Base-by-base conservation (phyloP, 495 filamentous ascomycete genomes). In the Coniosporium apollinis region DNA sequence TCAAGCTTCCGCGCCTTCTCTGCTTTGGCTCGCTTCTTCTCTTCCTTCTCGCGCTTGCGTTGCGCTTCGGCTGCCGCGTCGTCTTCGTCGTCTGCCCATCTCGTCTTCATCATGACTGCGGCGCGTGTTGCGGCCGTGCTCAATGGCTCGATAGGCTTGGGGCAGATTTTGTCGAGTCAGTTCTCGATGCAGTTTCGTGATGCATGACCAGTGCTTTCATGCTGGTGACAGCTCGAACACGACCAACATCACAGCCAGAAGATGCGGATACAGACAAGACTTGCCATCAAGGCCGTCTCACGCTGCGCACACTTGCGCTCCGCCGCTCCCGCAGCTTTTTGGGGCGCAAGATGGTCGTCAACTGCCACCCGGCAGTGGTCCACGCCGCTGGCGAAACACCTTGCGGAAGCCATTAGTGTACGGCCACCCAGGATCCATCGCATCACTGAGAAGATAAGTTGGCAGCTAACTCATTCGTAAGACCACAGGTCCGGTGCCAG, bases 71-170 rank as follows among this genome's bases (percentile, higher is more conserved):
- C 44, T 10, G 69, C 79, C 18, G 73, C 69, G 38, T 87, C 80
- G 42, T 82, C 83, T 37, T 72, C 76, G 36, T 77, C 71, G 49
- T 82, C 66, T 39, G 80, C 83, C 89, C 89, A 97, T 48, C 89
- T 74, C 28, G 87, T 94, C 57, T 2, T 26, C 9, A 8, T 13
- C 2, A 13, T 26, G 9, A 26, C 13, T 13, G 9, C 13, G 24
- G 24, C 13, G 24, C 13, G 24, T 13, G 24, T 1, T 8, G 9
- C 13, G 9, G 18, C 20, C 18, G 9, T 8, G 36, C 5, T 18
- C 7, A n/a, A n/a, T n/a, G n/a, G n/a, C n/a, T n/a, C n/a, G n/a
- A n/a, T n/a, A n/a, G n/a, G n/a, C n/a, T n/a, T n/a, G n/a, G n/a
- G n/a, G n/a, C n/a, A n/a, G n/a, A n/a, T n/a, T n/a, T n/a, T n/a